Base-by-base conservation (phyloP, 2,329 filamentous ascomycete genomes). In the Xylariaceae sp. region DNA sequence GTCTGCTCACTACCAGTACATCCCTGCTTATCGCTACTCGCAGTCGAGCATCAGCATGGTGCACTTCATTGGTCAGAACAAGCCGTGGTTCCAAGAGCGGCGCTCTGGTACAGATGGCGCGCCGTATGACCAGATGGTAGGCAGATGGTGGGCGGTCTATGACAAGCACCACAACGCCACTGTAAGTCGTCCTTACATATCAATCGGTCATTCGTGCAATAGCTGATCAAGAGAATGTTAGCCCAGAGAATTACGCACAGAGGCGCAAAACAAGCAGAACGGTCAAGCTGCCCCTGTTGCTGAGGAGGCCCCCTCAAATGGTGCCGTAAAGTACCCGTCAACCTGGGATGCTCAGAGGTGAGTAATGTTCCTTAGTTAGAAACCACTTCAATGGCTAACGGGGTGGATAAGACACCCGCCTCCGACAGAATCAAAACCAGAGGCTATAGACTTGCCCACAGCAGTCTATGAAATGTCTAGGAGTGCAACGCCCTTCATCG, bases 1-100 rank as follows among this genome's bases (percentile, higher is more conserved):
- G 1, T 97, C 90, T 63, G 92, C 89, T 23, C 92, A 96, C 73
- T 99, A 99, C 77, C 94, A 99, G 76, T 99, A 97, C 75, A 82
- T 97, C 58, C 94, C 94, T 10, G 94, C 94, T 55, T 99, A 96
- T 75, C 85, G 87, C 65, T 91, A 97, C 78, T 96, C 95, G 74
- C 90, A 95, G 75, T 89, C 88, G 52, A 89, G 85, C 67, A 96
- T 99, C 69, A 92, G 83, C 71, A 83, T 95, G 78, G 88, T 96
- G 30, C 94, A 99, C 76, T 99, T 97, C 74, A 97, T 99, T 69
- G 94, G 94, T 48, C 76, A 86, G 60, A 82, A 90, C 58, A 99
- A 99, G 77, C 94, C 94, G 0, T 99, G 94, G 94, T 82, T 82
- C 18, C 76, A 84, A 61, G 86, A 86, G 44, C 81, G 87, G 65